Percentiles rank a stretch among this genome's conserved stretches.
These are phyloP conservation scores for Mimosa pudica DNA, from an alignment of 306 rosid genomes.

Conservation along the genomic window DNA sequence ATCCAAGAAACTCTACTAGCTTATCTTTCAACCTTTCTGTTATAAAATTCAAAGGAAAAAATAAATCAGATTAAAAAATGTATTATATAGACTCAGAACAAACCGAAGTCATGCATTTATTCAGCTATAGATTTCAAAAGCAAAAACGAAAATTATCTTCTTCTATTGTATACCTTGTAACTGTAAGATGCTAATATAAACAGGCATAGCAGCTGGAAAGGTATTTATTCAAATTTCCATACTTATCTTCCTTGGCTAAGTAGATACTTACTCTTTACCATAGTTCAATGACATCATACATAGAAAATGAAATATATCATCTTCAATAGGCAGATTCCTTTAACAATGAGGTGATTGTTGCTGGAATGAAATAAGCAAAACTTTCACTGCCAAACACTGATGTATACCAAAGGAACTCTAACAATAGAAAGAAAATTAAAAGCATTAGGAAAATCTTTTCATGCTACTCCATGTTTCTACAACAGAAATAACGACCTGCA, in stretches of 20 bases:
- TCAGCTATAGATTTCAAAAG: background rate
- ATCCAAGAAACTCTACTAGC: conserved; percentile 78
- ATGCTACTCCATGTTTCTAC: no score
- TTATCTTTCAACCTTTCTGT: conserved; percentile 89
- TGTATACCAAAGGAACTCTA: background rate
- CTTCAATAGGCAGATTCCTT: background rate
- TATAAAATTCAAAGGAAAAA: conserved; percentile 20
- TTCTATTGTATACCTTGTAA: background rate
- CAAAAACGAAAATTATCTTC: background rate
- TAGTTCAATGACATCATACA: background rate
- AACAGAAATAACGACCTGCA: no score
- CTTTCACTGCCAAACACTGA: background rate
- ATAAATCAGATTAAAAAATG: background rate
- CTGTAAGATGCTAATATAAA: background rate
- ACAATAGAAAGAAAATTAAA: no score
- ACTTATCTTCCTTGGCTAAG: background rate
- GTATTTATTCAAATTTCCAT: background rate
- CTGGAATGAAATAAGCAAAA: no score
- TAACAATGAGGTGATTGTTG: no score
- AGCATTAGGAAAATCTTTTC: no score
- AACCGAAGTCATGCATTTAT: background rate
- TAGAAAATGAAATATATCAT: background rate
- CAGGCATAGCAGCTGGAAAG: background rate
- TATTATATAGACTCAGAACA: background rate
- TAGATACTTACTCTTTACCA: background rate